Evolutionary conservation across 345 rosid species (phyloP).

Genomic region (Populus euphratica): DNA sequence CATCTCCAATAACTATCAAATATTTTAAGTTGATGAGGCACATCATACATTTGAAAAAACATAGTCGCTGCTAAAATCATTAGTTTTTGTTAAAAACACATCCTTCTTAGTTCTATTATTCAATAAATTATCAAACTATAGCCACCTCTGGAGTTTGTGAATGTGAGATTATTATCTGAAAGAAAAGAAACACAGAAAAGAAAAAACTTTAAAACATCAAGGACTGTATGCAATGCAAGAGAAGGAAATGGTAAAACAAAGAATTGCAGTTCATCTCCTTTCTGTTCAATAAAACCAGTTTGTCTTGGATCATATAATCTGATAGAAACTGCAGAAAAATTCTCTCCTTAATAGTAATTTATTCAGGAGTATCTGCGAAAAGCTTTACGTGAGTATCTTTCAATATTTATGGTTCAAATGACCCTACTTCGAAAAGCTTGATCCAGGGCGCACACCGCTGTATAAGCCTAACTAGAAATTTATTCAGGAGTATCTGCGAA

Average conservation of each 20-base stretch:
- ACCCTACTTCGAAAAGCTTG: too few species aligned
- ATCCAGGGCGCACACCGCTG: too few species aligned
- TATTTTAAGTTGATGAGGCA: background rate
- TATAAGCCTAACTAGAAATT: background rate
- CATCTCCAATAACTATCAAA: constrained; percentile 77
- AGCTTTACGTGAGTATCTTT: background rate
- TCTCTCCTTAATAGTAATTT: background rate
- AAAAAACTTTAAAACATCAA: background rate
- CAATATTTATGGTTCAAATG: too few species aligned
- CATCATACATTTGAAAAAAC: background rate
- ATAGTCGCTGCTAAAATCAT: too few species aligned
- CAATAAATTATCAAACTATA: too few species aligned
- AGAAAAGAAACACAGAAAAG: too few species aligned
- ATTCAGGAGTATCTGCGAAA: background rate
- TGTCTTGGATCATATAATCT: constrained; percentile 72
- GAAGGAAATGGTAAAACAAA: background rate
- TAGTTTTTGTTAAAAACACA: background rate
- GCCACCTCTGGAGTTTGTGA: background rate
- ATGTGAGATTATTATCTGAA: background rate
- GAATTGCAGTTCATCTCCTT: constrained; percentile 50
- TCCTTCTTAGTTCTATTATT: background rate
- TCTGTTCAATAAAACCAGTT: constrained; percentile 80
- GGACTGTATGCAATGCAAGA: background rate
- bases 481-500: background rate
- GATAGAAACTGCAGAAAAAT: constrained; percentile 70